Conservation (phyloP, 179 eudicot species). For the Drosera spatulata region DNA sequence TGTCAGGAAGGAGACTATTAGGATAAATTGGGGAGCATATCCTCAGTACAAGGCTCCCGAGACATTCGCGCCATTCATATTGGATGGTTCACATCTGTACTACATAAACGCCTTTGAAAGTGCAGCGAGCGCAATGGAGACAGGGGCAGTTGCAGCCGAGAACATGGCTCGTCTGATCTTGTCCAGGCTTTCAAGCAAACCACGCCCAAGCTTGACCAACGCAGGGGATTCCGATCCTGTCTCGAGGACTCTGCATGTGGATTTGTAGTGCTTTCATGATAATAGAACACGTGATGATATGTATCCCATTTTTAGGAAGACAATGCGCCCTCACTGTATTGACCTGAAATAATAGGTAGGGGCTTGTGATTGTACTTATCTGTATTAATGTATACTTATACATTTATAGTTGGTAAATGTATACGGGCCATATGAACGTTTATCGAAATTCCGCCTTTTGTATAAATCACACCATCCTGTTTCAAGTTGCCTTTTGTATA, state of each 20-base stretch:
- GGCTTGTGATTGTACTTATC: too few species aligned
- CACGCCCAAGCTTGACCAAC: conserved; percentile 9
- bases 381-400: too few species aligned
- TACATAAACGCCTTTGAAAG: conserved; percentile 91
- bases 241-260: conserved; percentile 22
- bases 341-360: too few species aligned
- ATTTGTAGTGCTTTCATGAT: conserved; percentile 19
- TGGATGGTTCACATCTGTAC: conserved; percentile 72
- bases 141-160: conserved; percentile 88
- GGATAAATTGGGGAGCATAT: conserved; percentile 89
- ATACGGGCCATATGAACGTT: too few species aligned
- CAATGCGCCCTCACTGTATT: too few species aligned
- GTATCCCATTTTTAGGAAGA: too few species aligned
- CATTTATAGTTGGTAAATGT: too few species aligned
- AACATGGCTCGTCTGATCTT: conserved; percentile 75
- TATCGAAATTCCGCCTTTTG: too few species aligned
- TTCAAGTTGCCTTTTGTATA: too few species aligned
- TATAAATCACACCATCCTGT: too few species aligned
- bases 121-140: conserved; percentile 95
- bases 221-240: conserved; percentile 3
- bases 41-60: conserved; percentile 93
- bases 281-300: neutral
- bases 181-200: conserved; percentile 32
- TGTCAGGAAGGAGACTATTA: conserved; percentile 54
- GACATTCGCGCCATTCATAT: conserved; percentile 68